Percentiles rank a stretch among this genome's conserved stretches.
Conservation (phyloP, 805 yeast genomes). For the Clavispora fructus region DNA sequence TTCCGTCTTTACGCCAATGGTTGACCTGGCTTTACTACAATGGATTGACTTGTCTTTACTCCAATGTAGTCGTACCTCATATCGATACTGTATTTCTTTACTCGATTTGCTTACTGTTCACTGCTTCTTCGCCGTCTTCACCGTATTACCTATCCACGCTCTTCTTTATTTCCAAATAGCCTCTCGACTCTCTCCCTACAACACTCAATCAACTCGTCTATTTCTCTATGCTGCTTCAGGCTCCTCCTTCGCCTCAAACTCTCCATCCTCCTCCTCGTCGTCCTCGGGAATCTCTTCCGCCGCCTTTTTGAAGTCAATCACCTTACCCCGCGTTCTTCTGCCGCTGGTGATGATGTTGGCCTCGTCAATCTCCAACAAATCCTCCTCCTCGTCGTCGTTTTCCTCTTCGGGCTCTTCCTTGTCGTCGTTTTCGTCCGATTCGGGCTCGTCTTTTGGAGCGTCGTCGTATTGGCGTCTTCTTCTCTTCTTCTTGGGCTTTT, state of each 20-base stretch:
- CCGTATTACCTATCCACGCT: too few species aligned
- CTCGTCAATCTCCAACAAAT: constrained; percentile 71
- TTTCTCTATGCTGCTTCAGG: neutral
- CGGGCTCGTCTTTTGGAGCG: constrained; percentile 43
- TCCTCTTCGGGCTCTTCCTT: constrained; percentile 49
- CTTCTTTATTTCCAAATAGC: too few species aligned
- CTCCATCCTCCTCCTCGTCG: constrained; percentile 45
- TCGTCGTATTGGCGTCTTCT: constrained; percentile 56
- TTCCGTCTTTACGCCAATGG: too few species aligned
- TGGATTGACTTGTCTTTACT: too few species aligned
- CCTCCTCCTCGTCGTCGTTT: constrained; percentile 73
- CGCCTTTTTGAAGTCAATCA: constrained; percentile 79
- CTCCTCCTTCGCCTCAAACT: constrained; percentile 41
- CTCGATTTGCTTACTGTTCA: too few species aligned
- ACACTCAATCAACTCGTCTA: neutral
- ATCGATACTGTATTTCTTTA: too few species aligned
- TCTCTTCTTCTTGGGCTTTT: constrained; percentile 44
- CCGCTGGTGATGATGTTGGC: constrained; percentile 80
- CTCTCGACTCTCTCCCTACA: too few species aligned
- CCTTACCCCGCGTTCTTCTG: constrained; percentile 86
- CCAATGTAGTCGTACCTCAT: too few species aligned
- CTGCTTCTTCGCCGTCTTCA: too few species aligned
- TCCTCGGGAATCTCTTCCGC: constrained; percentile 57
- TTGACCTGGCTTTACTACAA: too few species aligned
- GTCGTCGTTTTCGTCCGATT: constrained; percentile 39